A percentile compares a stretch with the other conserved stretches of the same genome.
Conservation (phyloP, 2,329 filamentous ascomycete species). For the Waltergamsia citrina region DNA sequence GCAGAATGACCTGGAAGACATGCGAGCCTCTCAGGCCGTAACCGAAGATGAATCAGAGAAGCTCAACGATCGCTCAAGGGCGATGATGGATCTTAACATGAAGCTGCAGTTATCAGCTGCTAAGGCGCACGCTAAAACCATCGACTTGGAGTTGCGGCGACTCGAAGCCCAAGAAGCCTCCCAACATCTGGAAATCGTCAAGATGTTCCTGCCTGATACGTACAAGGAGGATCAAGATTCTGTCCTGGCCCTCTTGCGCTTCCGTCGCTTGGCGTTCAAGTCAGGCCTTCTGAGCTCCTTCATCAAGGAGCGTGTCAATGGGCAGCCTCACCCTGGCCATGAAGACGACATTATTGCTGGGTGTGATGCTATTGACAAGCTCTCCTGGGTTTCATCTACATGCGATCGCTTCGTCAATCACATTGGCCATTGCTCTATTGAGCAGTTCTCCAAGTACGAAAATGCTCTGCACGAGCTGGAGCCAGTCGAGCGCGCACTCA, state of each 20-base stretch:
- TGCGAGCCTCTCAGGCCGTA: constrained; percentile 83
- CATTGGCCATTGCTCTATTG: constrained; percentile 67
- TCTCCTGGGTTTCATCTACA: constrained; percentile 75
- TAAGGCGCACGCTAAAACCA: constrained; percentile 89
- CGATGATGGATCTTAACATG: constrained; percentile 95
- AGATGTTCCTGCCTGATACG: constrained; percentile 78
- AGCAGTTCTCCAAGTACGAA: constrained; percentile 71
- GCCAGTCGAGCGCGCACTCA: constrained; percentile 81
- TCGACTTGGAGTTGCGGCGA: constrained; percentile 79
- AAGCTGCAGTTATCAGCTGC: constrained; percentile 84
- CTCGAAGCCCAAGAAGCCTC: constrained; percentile 83
- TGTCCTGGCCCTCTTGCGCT: constrained; percentile 77
- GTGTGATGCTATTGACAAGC: constrained; percentile 75
- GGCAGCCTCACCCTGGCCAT: constrained; percentile 55
- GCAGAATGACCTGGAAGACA: constrained; percentile 81
- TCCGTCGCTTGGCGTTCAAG: constrained; percentile 85
- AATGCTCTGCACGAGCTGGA: constrained; percentile 80
- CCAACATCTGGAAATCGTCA: constrained; percentile 82
- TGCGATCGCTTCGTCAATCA: constrained; percentile 76
- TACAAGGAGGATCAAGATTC: constrained; percentile 77
- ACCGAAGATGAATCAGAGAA: constrained; percentile 90
- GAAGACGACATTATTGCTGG: constrained; percentile 73
- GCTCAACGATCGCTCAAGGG: constrained; percentile 75
- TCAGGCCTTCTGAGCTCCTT: constrained; percentile 68
- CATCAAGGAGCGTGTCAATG: constrained; percentile 67